Evolutionary conservation across 768 basidiomycete species (phyloP).

Genomic region (Clitopilus passeckerianus): DNA sequence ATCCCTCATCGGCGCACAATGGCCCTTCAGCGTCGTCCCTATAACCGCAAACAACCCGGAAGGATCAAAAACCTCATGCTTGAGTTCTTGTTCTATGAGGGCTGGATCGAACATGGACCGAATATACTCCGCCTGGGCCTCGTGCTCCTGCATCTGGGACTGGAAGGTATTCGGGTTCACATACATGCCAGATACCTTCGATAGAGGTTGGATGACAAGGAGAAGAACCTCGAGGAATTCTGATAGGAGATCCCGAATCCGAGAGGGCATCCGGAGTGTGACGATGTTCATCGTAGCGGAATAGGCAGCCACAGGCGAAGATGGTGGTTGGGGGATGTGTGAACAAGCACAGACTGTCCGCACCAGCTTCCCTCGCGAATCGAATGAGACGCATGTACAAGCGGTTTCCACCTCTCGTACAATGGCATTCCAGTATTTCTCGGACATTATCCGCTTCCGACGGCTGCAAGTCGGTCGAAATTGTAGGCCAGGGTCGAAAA

Average conservation of each 20-base stretch:
- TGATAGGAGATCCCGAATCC: slow-evolving; percentile 61
- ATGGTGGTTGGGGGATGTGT: slow-evolving; percentile 33
- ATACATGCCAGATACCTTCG: slow-evolving; percentile 55
- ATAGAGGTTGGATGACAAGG: slow-evolving; percentile 79
- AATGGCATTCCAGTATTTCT: slow-evolving; percentile 85
- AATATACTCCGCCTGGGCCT: slow-evolving; percentile 62
- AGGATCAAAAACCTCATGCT: slow-evolving; percentile 72
- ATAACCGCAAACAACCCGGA: slow-evolving; percentile 74
- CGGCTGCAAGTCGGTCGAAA: slow-evolving; percentile 75
- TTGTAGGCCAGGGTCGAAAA: slow-evolving; percentile 83
- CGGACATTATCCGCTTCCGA: slow-evolving; percentile 65
- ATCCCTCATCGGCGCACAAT: slow-evolving; percentile 94
- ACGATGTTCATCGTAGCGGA: slow-evolving; percentile 38
- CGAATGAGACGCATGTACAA: slow-evolving; percentile 82
- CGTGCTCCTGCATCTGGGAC: slow-evolving; percentile 56
- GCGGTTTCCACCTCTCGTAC: slow-evolving; percentile 71
- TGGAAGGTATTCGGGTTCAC: slow-evolving; percentile 55
- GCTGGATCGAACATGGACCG: slow-evolving; percentile 76
- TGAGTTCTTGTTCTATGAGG: slow-evolving; percentile 79
- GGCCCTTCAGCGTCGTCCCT: slow-evolving; percentile 78
- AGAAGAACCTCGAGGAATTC: slow-evolving; percentile 82
- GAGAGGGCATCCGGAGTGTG: slow-evolving; percentile 67
- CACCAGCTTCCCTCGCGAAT: slow-evolving; percentile 49
- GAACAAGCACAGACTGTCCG: slow-evolving; percentile 53
- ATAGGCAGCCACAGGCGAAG: slow-evolving; percentile 37